Evolutionary conservation across 2,329 filamentous ascomycete species (phyloP).

Genomic region (Botrytis fragariae): DNA sequence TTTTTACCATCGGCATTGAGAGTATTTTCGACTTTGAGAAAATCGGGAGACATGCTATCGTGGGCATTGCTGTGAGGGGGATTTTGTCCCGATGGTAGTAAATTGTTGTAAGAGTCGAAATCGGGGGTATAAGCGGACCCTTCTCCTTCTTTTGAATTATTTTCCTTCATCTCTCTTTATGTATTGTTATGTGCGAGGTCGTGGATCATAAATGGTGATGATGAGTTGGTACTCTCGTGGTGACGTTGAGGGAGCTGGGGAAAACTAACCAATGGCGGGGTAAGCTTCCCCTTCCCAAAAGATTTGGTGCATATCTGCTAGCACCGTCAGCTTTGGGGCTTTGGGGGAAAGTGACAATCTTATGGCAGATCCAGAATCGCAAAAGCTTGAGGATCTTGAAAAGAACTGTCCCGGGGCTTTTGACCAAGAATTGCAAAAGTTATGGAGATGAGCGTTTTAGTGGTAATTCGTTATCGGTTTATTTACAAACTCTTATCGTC

Average conservation of each 20-base stretch:
- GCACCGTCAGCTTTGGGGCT: too few relatives aligned
- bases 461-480: conserved; percentile 7
- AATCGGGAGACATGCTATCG: conserved; percentile 28
- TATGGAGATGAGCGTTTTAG: background rate
- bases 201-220: background rate
- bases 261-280: background rate
- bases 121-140: background rate
- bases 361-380: background rate
- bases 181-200: background rate
- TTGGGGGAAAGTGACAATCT: background rate
- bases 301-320: conserved; percentile 1
- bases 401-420: background rate
- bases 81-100: background rate
- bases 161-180: background rate
- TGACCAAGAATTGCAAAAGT: background rate
- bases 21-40: conserved; percentile 11
- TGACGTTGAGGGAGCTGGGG: background rate
- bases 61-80: background rate
- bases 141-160: background rate
- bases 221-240: background rate
- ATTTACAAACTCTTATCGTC: conserved; percentile 1
- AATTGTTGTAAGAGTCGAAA: background rate
- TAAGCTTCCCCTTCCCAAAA: background rate
- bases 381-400: background rate
- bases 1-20: conserved; percentile 27